Evolutionary conservation across 78 protist species (phyloP).

Genomic region (Planoprotostelium fungivorum): DNA sequence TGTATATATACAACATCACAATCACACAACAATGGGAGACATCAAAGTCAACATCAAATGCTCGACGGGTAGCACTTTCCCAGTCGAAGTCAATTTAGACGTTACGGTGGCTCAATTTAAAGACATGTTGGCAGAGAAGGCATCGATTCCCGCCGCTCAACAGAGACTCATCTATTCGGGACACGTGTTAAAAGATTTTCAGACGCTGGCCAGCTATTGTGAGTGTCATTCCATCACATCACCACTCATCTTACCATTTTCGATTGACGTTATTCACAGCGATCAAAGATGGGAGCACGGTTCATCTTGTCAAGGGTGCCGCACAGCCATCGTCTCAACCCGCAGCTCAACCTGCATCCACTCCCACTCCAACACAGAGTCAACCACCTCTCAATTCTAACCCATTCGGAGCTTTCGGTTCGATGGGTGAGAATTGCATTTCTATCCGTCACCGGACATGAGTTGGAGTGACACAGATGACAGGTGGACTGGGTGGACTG

Average conservation of each 20-base stretch:
- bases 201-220: slow-evolving; percentile 29
- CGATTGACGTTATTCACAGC: slow-evolving; percentile 3
- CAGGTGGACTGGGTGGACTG: no score
- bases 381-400: not conserved
- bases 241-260: slow-evolving; percentile 3
- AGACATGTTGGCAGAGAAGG: slow-evolving; percentile 15
- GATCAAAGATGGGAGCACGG: slow-evolving; percentile 73
- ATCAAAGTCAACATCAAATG: slow-evolving; percentile 37
- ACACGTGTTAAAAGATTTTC: slow-evolving; percentile 78
- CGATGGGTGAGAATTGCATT: not conserved
- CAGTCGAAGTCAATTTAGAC: slow-evolving; percentile 27
- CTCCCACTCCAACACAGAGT: slow-evolving; percentile 11
- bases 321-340: slow-evolving; percentile 39
- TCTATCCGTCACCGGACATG: no score
- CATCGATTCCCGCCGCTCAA: slow-evolving; percentile 62
- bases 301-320: slow-evolving; percentile 73
- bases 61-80: slow-evolving; percentile 46
- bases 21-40: not conserved
- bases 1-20: no score
- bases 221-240: not conserved
- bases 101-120: slow-evolving; percentile 50
- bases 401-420: not conserved
- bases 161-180: slow-evolving; percentile 86
- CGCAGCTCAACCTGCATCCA: slow-evolving; percentile 36
- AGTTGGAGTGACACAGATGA: no score